These are phyloP conservation scores for Phlyctochytrium planicorne DNA, from an alignment of 192 early-diverging fungal genomes.

Conservation along the genomic window DNA sequence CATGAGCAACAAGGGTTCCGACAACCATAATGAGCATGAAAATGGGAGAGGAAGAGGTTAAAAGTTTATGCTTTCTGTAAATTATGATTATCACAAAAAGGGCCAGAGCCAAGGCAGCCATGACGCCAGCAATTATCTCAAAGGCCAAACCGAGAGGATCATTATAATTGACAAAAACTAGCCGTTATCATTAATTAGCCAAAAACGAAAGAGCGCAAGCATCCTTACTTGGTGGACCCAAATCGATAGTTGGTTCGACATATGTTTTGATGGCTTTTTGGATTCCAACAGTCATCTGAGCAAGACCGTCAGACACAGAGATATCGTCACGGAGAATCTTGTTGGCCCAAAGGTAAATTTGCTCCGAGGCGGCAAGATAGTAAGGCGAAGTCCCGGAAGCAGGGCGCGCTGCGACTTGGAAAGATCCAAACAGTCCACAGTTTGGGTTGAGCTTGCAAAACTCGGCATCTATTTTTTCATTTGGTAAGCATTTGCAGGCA, in stretches of 20 bases:
- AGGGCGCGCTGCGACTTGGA: constrained; percentile 18
- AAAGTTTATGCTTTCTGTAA: neutral
- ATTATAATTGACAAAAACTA: neutral
- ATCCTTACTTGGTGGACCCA: neutral
- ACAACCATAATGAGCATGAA: neutral
- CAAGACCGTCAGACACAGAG: neutral
- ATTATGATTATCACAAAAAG: neutral
- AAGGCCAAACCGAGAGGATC: neutral
- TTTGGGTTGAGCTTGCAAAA: constrained; percentile 12
- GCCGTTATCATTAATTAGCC: too few relatives aligned
- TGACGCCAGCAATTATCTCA: neutral
- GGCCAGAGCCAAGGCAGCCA: neutral
- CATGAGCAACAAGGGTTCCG: neutral
- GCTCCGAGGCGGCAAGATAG: constrained; percentile 16
- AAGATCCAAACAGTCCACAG: neutral
- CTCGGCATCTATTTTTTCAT: constrained; percentile 9
- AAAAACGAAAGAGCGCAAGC: neutral
- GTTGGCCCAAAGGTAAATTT: constrained; percentile 3
- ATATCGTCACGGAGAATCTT: neutral
- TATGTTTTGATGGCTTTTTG: neutral
- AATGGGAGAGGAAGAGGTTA: neutral
- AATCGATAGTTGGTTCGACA: neutral
- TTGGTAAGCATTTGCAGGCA: neutral
- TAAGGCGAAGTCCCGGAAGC: constrained; percentile 3
- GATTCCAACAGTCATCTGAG: neutral